These are phyloP conservation scores for Alternaria solani DNA, from an alignment of 2,329 filamentous ascomycete genomes.

Conservation along the genomic window DNA sequence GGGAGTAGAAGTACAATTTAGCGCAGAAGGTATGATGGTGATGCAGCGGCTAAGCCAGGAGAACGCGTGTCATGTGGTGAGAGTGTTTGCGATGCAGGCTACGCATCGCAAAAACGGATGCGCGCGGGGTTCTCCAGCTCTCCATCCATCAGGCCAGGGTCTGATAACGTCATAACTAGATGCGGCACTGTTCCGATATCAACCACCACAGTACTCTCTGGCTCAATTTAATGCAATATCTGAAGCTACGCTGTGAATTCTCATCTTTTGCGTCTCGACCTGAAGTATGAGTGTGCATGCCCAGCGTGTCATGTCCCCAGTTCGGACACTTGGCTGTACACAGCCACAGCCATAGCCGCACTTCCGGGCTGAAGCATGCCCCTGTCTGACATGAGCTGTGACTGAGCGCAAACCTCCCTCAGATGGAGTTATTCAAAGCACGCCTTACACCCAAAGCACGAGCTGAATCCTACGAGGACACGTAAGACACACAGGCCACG, in stretches of 20 bases:
- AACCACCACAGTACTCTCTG: not conserved
- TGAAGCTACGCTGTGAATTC: not conserved
- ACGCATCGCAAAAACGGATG: slow-evolving; percentile 29
- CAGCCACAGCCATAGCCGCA: slow-evolving; percentile 41
- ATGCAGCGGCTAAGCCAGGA: slow-evolving; percentile 37
- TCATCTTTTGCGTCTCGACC: not conserved
- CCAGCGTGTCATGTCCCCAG: slow-evolving; percentile 1
- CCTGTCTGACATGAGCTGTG: slow-evolving; percentile 20
- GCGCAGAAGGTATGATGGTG: slow-evolving; percentile 14
- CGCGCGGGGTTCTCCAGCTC: slow-evolving; percentile 22
- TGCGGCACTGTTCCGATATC: not conserved
- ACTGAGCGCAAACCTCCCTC: slow-evolving; percentile 9
- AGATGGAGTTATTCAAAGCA: slow-evolving; percentile 21
- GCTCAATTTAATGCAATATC: not conserved
- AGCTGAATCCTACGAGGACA: not conserved
- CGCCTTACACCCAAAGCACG: slow-evolving; percentile 13
- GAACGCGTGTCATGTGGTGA: slow-evolving; percentile 43
- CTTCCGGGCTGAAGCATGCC: slow-evolving; percentile 19
- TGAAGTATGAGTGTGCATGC: not conserved
- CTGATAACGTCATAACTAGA: slow-evolving; percentile 29
- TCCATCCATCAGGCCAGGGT: slow-evolving; percentile 5
- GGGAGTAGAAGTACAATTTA: slow-evolving; percentile 15
- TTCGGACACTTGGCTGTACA: slow-evolving; percentile 21
- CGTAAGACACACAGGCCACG: not conserved
- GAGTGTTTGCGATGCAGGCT: slow-evolving; percentile 28